phyloP scores from a whole-genome alignment of 177 flowering plant genomes.

The Telopea speciosissima region DNA sequence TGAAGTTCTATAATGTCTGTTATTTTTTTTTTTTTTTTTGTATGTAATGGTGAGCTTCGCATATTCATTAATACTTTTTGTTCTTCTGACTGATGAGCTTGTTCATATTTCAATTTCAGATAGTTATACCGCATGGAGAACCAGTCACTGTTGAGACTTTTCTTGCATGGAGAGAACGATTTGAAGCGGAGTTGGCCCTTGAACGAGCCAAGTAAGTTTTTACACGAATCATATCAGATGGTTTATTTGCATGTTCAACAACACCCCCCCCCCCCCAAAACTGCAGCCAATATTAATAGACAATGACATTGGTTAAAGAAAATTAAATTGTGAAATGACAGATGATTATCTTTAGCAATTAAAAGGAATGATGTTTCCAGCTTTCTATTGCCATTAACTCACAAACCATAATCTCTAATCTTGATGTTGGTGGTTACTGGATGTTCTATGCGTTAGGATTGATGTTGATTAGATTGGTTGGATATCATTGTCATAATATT shows the following conservation, averaged over 20 bases:
- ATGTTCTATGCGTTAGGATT: not conserved
- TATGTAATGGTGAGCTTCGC: not conserved
- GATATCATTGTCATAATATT: not conserved
- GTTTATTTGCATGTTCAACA: not conserved
- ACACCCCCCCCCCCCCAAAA: too few relatives aligned
- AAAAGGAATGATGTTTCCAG: not conserved
- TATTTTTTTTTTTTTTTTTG: too few relatives aligned
- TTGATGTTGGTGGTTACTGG: not conserved
- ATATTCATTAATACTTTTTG: not conserved
- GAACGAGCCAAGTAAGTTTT: slow-evolving; percentile 92
- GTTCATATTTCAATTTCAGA: slow-evolving; percentile 30
- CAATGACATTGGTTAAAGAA: not conserved
- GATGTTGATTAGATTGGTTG: too few relatives aligned
- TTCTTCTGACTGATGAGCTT: not conserved
- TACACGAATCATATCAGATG: slow-evolving; percentile 4
- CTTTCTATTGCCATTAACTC: not conserved
- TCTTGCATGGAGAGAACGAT: slow-evolving; percentile 96
- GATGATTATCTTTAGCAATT: not conserved
- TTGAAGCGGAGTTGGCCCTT: slow-evolving; percentile 94
- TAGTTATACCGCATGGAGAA: slow-evolving; percentile 96
- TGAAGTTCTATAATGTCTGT: too few relatives aligned
- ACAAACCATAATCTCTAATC: not conserved
- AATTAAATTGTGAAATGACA: not conserved
- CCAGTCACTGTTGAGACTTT: slow-evolving; percentile 95
- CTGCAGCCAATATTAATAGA: not conserved